Evolutionary conservation across 331 rosid species (phyloP).

Genomic region (Arachis monticola): DNA sequence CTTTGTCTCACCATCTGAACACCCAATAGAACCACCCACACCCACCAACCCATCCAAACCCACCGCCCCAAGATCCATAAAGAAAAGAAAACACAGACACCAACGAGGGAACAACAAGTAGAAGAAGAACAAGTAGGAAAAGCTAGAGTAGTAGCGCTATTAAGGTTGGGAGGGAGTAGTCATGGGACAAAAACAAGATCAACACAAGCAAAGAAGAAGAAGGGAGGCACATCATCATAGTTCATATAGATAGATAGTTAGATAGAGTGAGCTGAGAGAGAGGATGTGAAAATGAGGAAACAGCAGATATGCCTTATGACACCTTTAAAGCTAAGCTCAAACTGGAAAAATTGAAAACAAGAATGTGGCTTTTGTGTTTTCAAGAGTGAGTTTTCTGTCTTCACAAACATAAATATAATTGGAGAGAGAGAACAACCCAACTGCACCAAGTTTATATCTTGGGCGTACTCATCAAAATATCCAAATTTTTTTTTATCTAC

Average conservation of each 20-base stretch:
- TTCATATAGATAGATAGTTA: too few species aligned
- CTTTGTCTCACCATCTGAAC: conserved; percentile 65
- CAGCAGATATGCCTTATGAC: conserved; percentile 22
- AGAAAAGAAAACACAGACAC: background rate
- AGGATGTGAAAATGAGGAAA: background rate
- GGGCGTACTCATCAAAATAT: conserved; percentile 30
- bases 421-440: conserved; percentile 54
- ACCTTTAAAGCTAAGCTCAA: conserved; percentile 47
- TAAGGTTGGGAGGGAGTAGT: conserved; percentile 42
- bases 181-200: conserved; percentile 42
- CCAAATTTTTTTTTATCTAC: background rate
- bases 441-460: conserved; percentile 43
- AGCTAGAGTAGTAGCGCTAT: background rate
- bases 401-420: conserved; percentile 60
- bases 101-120: background rate
- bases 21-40: conserved; percentile 38
- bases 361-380: conserved; percentile 46
- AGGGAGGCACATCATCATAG: conserved; percentile 42
- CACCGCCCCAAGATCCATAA: conserved; percentile 70
- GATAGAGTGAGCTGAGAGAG: background rate
- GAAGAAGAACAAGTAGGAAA: too few species aligned
- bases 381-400: conserved; percentile 39
- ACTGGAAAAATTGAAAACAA: conserved; percentile 54
- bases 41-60: conserved; percentile 64
- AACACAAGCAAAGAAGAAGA: conserved; percentile 9